Percentiles rank a stretch among this genome's conserved stretches.
phyloP scores from a whole-genome alignment of 371 early-diverging fungal genomes.

The Blakeslea trispora region DNA sequence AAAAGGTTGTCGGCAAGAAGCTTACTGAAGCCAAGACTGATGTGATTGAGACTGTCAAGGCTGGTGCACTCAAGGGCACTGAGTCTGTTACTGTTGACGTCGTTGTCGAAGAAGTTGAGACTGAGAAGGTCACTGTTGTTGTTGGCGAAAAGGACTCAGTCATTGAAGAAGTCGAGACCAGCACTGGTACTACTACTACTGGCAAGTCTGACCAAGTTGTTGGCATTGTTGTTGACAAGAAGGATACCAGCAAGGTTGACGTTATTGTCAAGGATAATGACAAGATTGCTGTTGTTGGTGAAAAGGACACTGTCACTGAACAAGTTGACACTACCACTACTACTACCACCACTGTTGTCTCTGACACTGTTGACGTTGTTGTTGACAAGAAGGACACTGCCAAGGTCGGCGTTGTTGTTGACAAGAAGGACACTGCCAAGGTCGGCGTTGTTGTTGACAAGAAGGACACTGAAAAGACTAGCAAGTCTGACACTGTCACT shows the following conservation, averaged over 20 bases:
- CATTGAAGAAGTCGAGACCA: not conserved
- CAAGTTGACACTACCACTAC: conserved; percentile 10
- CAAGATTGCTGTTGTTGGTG: conserved; percentile 1
- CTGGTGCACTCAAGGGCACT: not conserved
- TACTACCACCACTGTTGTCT: conserved; percentile 2
- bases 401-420: not conserved
- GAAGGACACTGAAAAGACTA: conserved; percentile 1
- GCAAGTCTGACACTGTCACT: not conserved
- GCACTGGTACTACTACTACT: not conserved
- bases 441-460: not conserved
- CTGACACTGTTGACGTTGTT: conserved; percentile 3
- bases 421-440: conserved; percentile 4
- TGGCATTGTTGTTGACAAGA: not conserved
- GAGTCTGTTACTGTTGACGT: not conserved
- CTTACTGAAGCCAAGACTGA: conserved; percentile 1
- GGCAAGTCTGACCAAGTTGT: not conserved
- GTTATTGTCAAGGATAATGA: conserved; percentile 6
- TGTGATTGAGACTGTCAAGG: not conserved
- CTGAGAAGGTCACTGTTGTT: not conserved
- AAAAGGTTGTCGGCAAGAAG: not conserved
- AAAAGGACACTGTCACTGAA: conserved; percentile 13
- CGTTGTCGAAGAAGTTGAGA: not conserved
- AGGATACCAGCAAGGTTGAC: not conserved
- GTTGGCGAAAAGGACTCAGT: not conserved
- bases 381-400: not conserved